These are phyloP conservation scores for Fusarium subglutinans DNA, from an alignment of 2,329 filamentous ascomycete species.

Conservation along the genomic window DNA sequence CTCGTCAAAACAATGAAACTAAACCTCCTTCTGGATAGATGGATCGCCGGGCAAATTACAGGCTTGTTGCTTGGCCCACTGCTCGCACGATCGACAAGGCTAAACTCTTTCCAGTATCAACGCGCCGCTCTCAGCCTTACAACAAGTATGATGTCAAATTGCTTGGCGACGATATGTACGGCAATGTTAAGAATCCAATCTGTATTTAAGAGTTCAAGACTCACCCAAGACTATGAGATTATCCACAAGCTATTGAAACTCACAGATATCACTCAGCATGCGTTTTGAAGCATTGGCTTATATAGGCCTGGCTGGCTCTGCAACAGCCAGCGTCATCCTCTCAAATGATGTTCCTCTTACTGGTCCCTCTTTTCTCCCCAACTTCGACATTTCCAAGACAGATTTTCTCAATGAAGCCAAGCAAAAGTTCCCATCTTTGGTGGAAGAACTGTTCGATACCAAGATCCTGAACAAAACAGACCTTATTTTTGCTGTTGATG, in stretches of 20 bases:
- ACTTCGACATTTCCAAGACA: slow-evolving; percentile 31
- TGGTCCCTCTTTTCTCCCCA: slow-evolving; percentile 31
- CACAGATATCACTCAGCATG: not conserved
- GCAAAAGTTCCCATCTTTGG: slow-evolving; percentile 7
- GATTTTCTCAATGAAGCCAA: slow-evolving; percentile 6
- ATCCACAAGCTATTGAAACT: not conserved
- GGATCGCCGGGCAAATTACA: not conserved
- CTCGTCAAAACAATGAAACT: not conserved
- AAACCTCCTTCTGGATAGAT: not conserved
- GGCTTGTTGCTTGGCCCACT: not conserved
- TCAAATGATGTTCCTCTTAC: slow-evolving; percentile 33
- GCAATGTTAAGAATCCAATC: not conserved
- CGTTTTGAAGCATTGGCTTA: not conserved
- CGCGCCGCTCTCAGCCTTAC: not conserved
- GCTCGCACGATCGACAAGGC: not conserved
- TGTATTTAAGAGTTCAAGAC: not conserved
- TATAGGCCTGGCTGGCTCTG: not conserved
- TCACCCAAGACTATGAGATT: not conserved
- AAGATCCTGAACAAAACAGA: slow-evolving; percentile 25
- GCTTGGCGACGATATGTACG: not conserved
- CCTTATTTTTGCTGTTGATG: slow-evolving; percentile 36
- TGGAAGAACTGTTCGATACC: slow-evolving; percentile 15
- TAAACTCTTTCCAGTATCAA: not conserved
- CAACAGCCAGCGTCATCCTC: slow-evolving; percentile 4
- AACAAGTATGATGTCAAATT: not conserved